phyloP scores from a whole-genome alignment of 2,329 filamentous ascomycete species.

The Tolypocladium amazonense region DNA sequence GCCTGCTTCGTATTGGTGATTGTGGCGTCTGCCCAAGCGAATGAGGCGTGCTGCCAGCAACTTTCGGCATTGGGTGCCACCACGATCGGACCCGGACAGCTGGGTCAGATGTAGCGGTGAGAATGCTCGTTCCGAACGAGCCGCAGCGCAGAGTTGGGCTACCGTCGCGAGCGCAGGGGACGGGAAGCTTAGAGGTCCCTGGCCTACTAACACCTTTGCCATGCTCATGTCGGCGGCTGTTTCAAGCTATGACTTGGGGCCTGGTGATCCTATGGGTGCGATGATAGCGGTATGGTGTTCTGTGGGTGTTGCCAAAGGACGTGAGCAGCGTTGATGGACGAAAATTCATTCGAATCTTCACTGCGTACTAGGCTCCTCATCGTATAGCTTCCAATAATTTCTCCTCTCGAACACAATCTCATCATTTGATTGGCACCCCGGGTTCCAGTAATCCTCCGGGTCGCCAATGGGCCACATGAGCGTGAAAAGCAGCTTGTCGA shows the following conservation, averaged over 20 bases:
- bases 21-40: background rate
- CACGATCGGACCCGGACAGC: background rate
- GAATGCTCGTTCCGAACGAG: conserved; percentile 3
- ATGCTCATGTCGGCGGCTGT: background rate
- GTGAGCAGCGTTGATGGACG: background rate
- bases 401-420: conserved; percentile 9
- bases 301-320: background rate
- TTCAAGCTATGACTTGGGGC: background rate
- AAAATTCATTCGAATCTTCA: background rate
- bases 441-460: conserved; percentile 37
- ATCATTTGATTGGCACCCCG: conserved; percentile 17
- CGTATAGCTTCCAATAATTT: conserved; percentile 12
- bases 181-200: background rate
- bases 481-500: conserved; percentile 47
- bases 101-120: conserved; percentile 1
- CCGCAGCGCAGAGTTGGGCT: background rate
- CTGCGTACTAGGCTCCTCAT: background rate
- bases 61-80: background rate
- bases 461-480: conserved; percentile 54
- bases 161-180: background rate
- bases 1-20: background rate
- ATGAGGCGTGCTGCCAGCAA: background rate
- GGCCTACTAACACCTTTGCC: background rate
- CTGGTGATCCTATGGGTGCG: background rate
- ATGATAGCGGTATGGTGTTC: background rate